These are phyloP conservation scores for Akebia trifoliata DNA, from an alignment of 164 flowering plant genomes.

Conservation along the genomic window DNA sequence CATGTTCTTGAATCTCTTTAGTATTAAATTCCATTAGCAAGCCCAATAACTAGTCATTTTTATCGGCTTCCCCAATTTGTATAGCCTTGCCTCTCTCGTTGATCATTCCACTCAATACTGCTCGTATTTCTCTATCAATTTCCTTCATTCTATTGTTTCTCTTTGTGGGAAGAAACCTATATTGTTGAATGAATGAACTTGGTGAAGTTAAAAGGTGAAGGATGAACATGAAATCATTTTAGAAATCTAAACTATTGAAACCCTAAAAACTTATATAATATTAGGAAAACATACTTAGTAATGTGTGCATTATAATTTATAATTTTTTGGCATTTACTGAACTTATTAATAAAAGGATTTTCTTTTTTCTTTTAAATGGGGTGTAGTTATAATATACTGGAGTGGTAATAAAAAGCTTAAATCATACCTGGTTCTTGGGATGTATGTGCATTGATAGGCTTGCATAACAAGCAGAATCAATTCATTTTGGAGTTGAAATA, in stretches of 20 bases:
- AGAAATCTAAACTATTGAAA: no score
- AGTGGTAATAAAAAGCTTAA: no score
- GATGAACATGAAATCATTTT: no score
- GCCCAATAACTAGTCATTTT: constrained; percentile 8
- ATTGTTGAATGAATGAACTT: no score
- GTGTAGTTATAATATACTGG: no score
- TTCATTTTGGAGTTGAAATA: constrained; percentile 34
- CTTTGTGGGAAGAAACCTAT: constrained; percentile 8
- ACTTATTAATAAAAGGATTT: no score
- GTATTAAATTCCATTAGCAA: background rate
- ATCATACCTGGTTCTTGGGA: constrained; percentile 18
- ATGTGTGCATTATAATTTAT: no score
- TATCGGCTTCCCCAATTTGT: constrained; percentile 4
- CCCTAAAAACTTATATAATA: no score
- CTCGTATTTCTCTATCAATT: constrained; percentile 5
- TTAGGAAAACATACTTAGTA: no score
- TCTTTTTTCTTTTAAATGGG: no score
- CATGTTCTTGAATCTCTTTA: background rate
- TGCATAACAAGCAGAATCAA: constrained; percentile 9
- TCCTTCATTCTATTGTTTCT: constrained; percentile 19
- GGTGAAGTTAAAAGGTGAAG: no score
- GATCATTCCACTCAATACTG: constrained; percentile 11
- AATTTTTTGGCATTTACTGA: no score
- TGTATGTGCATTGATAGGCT: background rate
- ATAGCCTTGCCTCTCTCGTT: constrained; percentile 15